Conservation (phyloP, 2,329 filamentous ascomycete species). For the Penicillium sp. region DNA sequence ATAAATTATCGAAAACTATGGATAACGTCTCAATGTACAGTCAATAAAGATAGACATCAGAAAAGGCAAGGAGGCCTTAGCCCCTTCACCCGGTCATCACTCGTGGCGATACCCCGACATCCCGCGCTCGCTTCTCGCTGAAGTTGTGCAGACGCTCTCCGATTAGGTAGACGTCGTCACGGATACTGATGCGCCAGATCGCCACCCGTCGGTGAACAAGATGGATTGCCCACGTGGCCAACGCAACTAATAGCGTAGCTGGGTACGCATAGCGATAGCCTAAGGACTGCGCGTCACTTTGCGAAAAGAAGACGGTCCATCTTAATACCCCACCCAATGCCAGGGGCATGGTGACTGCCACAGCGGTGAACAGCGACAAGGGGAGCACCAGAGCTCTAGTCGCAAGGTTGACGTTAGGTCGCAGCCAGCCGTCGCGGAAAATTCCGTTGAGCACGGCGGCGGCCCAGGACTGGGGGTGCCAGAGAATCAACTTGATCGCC, state of each 20-base stretch:
- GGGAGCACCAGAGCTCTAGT: conserved; percentile 87
- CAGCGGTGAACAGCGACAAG: conserved; percentile 55
- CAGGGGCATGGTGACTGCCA: conserved; percentile 63
- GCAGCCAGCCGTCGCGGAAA: conserved; percentile 67
- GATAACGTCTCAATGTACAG: background rate
- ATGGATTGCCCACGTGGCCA: conserved; percentile 46
- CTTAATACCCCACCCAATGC: conserved; percentile 53
- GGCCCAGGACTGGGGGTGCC: conserved; percentile 65
- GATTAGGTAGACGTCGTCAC: conserved; percentile 94
- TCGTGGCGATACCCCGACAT: conserved; percentile 37
- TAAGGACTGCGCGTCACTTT: conserved; percentile 33
- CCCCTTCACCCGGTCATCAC: conserved; percentile 33
- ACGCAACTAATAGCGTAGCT: conserved; percentile 50
- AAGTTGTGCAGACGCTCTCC: conserved; percentile 95
- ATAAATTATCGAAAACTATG: background rate
- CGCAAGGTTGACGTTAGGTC: conserved; percentile 72
- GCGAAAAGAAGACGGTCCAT: conserved; percentile 35
- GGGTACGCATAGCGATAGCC: conserved; percentile 73
- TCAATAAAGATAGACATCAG: background rate
- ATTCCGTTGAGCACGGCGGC: conserved; percentile 71
- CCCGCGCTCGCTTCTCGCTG: conserved; percentile 53
- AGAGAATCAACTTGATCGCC: conserved; percentile 62
- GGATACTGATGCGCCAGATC: conserved; percentile 73
- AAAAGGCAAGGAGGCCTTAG: background rate
- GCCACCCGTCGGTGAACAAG: conserved; percentile 54